phyloP scores from a whole-genome alignment of 2,329 filamentous ascomycete species.

The Colletotrichum theobromicola region DNA sequence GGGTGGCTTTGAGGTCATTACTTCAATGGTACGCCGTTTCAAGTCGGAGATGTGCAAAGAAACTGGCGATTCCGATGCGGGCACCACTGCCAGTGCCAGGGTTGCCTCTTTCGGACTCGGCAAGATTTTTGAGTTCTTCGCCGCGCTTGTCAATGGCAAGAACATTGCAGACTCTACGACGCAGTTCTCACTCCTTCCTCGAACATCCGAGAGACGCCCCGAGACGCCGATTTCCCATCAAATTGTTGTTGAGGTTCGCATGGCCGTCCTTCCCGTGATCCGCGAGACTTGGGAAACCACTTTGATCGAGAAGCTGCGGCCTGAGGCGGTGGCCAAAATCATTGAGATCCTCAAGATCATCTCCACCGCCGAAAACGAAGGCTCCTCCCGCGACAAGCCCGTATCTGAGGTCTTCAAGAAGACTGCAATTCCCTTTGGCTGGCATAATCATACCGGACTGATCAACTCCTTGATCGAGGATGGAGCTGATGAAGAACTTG shows the following conservation, averaged over 20 bases:
- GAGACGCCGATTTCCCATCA: slow-evolving; percentile 63
- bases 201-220: slow-evolving; percentile 45
- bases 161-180: slow-evolving; percentile 79
- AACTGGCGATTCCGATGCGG: slow-evolving; percentile 14
- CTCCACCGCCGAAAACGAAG: slow-evolving; percentile 77
- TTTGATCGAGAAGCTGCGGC: slow-evolving; percentile 81
- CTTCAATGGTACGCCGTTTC: slow-evolving; percentile 74
- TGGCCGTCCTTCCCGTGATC: slow-evolving; percentile 78
- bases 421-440: slow-evolving; percentile 50
- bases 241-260: slow-evolving; percentile 85
- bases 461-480: slow-evolving; percentile 41
- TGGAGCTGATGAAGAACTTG: slow-evolving; percentile 65
- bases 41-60: slow-evolving; percentile 56
- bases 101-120: slow-evolving; percentile 63
- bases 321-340: slow-evolving; percentile 76
- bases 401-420: slow-evolving; percentile 49
- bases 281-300: slow-evolving; percentile 84
- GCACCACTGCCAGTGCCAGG: slow-evolving; percentile 14
- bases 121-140: slow-evolving; percentile 84
- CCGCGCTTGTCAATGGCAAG: slow-evolving; percentile 77
- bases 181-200: slow-evolving; percentile 46
- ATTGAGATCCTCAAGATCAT: slow-evolving; percentile 85
- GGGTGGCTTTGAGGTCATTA: slow-evolving; percentile 76
- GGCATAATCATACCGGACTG: slow-evolving; percentile 33
- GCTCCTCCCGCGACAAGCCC: slow-evolving; percentile 39